Evolutionary conservation across 345 rosid species (phyloP), one percentile per base, ranked within the genome.

Genomic region (Carallia pectinifolia): DNA sequence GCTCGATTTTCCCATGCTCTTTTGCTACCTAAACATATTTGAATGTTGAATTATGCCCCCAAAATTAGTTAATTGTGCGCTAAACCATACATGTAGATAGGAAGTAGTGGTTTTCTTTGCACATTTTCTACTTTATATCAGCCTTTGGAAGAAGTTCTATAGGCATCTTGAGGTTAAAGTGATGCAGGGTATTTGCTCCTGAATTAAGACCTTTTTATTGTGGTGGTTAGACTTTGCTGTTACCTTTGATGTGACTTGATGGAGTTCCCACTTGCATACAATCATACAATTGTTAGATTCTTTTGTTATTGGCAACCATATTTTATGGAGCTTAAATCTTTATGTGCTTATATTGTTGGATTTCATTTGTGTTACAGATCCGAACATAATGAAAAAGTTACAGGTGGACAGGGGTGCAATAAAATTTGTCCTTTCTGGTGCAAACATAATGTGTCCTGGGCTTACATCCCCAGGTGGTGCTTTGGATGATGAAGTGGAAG

Each of bases 391-490:
- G 98, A 88, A 88, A 79, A 90, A 90, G 78, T 78, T 96, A 65
- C 98, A 90, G 81, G 99, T 96, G 47, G 99, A 92, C 73, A 87
- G 99, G 65, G 99, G 98, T 67, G 99, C 99, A 7, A 92, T 96
- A 71, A 96, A 74, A 81, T 92, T 89, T 82, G 97, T 96, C 38
- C 89, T 96, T 70, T 76, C 99, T 80, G 98, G 99, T 76, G 99
- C 98, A 76, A 96, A 96, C 84, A 92, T 96, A 75, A 96, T 92
- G 98, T 92, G 99, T 64, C 98, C 98, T 82, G 99, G 99, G 75
- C 99, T 92, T 61, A 92, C 98, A 39, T 96, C 99, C 72, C 98
- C 95, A 2, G 97, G 98, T 58, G 99, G 99, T 62, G 89, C 75
- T 79, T 76, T 96, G 81, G 98, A 96, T 78, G 95, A 88, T 30